Base-by-base conservation (phyloP, 495 filamentous ascomycete genomes). In the Penicillium paxilli region DNA sequence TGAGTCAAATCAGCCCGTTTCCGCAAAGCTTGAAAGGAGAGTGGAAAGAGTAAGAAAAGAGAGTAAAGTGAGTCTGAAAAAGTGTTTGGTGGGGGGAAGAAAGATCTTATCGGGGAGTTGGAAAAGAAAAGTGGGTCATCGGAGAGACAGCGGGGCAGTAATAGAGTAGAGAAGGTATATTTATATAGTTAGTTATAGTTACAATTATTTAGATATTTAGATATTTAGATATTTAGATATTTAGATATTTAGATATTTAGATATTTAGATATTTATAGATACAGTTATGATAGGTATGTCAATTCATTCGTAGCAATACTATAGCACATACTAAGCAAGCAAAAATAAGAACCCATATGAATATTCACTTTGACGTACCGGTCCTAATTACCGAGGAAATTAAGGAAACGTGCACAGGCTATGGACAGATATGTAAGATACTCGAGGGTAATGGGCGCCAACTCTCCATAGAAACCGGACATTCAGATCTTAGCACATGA, bases 401-500 rank as follows among this genome's bases (percentile, higher is more conserved):
- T 22, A 24, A 25, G 47, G 35, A n/a, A n/a, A 48, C 47, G 21
- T 25, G 28, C 48, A 46, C 20, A 47, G 44, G 45, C 23, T 64
- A 62, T 64, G 38, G 55, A 64, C 58, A 64, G 47, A 46, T 46
- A 54, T 54, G 53, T 56, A 62, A 54, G 55, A 59, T 59, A 56
- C 62, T 64, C 49, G 32, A 22, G 33, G 44, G 41, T 55, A 58
- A 53, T 47, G 32, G 38, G 47, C 49, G 58, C 62, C 58, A 64
- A 53, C 40, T 62, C 49, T 55, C 53, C 37, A 57, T 37, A 51
- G 44, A 53, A 52, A 54, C 46, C 45, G 57, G 53, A 57, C 57
- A 59, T 64, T 59, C 47, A 59, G 23, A 58, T 57, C 61, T 62
- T 58, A 59, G 52, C 57, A 57, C 55, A 61, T 60, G 53, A 65